A percentile compares a stretch with the other conserved stretches of the same genome.
These are phyloP conservation scores for Carpinus fangiana DNA, from an alignment of 306 rosid genomes.

Conservation along the genomic window DNA sequence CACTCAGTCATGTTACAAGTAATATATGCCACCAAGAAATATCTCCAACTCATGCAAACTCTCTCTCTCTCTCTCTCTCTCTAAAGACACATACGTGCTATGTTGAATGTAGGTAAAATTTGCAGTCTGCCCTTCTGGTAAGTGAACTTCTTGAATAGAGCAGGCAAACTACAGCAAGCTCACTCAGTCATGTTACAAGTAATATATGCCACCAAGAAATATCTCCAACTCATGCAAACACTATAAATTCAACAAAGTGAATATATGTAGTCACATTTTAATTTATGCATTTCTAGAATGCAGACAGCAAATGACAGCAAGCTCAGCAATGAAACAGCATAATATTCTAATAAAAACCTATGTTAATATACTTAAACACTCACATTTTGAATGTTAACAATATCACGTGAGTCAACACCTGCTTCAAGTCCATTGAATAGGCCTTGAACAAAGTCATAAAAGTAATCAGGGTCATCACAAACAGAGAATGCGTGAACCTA, in stretches of 20 bases:
- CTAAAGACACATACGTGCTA: too few relatives aligned
- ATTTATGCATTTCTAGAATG: neutral
- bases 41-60: neutral
- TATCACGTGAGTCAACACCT: constrained; percentile 64
- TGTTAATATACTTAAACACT: constrained; percentile 38
- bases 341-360: constrained; percentile 13
- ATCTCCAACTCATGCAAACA: neutral
- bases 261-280: too few relatives aligned
- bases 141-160: neutral
- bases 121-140: neutral
- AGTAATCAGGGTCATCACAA: constrained; percentile 88
- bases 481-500: constrained; percentile 87
- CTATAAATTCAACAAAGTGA: neutral
- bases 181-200: neutral
- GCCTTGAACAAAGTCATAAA: constrained; percentile 74
- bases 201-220: neutral
- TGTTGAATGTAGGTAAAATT: neutral
- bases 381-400: constrained; percentile 70
- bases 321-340: constrained; percentile 14
- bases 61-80: too few relatives aligned
- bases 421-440: constrained; percentile 85
- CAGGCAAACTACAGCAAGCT: neutral
- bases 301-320: constrained; percentile 9
- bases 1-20: neutral
- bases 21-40: neutral